These are phyloP conservation scores for Phoma sp. DNA, from an alignment of 2,329 filamentous ascomycete species.

Conservation along the genomic window DNA sequence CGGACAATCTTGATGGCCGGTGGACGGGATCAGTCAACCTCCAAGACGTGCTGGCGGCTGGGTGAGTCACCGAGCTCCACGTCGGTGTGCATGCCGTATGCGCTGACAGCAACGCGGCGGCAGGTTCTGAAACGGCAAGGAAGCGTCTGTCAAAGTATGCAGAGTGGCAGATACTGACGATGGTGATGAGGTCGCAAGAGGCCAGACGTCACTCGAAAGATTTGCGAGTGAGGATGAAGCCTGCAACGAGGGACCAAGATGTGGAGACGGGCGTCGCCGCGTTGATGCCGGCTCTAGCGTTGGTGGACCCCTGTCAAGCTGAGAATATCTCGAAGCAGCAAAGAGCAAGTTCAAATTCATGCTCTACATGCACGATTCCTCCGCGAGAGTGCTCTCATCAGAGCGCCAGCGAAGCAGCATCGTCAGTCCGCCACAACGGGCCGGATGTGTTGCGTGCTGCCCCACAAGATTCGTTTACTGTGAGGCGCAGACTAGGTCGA, in stretches of 20 bases:
- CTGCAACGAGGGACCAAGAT: slow-evolving; percentile 6
- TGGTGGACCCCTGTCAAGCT: slow-evolving; percentile 42
- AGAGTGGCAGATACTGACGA: slow-evolving; percentile 24
- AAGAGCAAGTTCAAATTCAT: slow-evolving; percentile 29
- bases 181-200: slow-evolving; percentile 11
- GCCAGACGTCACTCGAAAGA: slow-evolving; percentile 16
- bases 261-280: slow-evolving; percentile 18
- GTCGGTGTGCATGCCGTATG: slow-evolving; percentile 40
- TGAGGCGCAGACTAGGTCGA: slow-evolving; percentile 39
- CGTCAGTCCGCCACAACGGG: slow-evolving; percentile 35
- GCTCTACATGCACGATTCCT: slow-evolving; percentile 30
- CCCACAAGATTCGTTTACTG: slow-evolving; percentile 23
- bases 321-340: slow-evolving; percentile 25
- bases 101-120: slow-evolving; percentile 25
- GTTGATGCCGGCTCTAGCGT: slow-evolving; percentile 31
- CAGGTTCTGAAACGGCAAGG: slow-evolving; percentile 41
- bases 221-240: slow-evolving; percentile 18
- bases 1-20: slow-evolving; percentile 17
- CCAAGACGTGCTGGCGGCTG: slow-evolving; percentile 15
- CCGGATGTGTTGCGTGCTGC: slow-evolving; percentile 27
- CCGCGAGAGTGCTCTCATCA: slow-evolving; percentile 11
- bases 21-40: slow-evolving; percentile 7
- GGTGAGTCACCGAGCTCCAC: slow-evolving; percentile 45
- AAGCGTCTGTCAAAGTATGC: slow-evolving; percentile 20
- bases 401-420: slow-evolving; percentile 26